Percentiles rank a stretch among this genome's conserved stretches.
phyloP scores from a whole-genome alignment of 2,329 filamentous ascomycete species.

The Cadophora sp. region DNA sequence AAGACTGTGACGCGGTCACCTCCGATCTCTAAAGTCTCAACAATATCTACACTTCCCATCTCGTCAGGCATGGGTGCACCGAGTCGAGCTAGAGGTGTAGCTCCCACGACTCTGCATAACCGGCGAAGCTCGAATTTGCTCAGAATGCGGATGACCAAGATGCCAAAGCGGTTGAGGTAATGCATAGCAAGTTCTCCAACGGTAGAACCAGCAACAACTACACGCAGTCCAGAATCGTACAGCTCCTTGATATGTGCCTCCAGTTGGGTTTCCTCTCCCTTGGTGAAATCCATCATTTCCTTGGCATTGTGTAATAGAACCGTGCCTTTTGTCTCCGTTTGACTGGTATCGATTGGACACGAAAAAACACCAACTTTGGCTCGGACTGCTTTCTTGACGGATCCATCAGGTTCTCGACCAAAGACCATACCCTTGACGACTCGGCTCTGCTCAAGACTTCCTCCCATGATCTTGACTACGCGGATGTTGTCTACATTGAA shows the following conservation, averaged over 20 bases:
- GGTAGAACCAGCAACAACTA: constrained; percentile 90
- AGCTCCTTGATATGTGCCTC: constrained; percentile 94
- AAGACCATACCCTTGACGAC: constrained; percentile 99
- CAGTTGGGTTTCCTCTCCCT: constrained; percentile 92
- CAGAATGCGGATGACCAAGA: constrained; percentile 94
- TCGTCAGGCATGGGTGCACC: constrained; percentile 99
- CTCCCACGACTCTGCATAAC: constrained; percentile 93
- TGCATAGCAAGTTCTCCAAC: constrained; percentile 95
- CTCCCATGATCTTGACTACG: constrained; percentile 99
- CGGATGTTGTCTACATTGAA: constrained; percentile 99
- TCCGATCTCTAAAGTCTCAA: constrained; percentile 97
- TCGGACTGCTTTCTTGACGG: constrained; percentile 86
- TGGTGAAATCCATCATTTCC: constrained; percentile 98
- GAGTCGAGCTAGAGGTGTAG: constrained; percentile 92
- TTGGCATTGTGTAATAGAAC: constrained; percentile 96
- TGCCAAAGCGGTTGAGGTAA: constrained; percentile 97
- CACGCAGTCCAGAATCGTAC: constrained; percentile 89
- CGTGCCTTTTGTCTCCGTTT: constrained; percentile 99
- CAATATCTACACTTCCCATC: constrained; percentile 93
- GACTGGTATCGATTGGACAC: constrained; percentile 92
- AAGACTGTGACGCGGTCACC: constrained; percentile 98
- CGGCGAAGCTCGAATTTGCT: constrained; percentile 98
- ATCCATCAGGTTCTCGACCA: constrained; percentile 90
- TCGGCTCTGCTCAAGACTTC: constrained; percentile 89
- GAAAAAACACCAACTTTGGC: constrained; percentile 98